Evolutionary conservation across 1,139 yeast species (phyloP).

Genomic region (Sugiyamaella sp.): DNA sequence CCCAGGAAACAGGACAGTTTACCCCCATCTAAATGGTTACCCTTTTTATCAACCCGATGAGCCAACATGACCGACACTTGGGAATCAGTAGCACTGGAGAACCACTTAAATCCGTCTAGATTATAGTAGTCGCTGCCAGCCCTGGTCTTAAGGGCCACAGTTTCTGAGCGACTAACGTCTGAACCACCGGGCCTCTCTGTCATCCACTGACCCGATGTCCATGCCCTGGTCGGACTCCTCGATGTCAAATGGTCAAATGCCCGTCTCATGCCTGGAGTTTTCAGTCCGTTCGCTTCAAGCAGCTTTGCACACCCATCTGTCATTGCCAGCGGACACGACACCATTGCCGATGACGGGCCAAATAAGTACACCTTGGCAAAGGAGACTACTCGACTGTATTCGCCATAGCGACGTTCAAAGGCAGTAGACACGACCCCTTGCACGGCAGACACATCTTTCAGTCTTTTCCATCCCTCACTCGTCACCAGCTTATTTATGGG

Average conservation of each 20-base stretch:
- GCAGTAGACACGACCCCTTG: conserved; percentile 39
- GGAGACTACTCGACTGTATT: conserved; percentile 34
- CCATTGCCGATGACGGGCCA: conserved; percentile 40
- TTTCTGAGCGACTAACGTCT: conserved; percentile 39
- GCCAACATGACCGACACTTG: conserved; percentile 39
- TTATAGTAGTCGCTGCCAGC: conserved; percentile 25
- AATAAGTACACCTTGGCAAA: conserved; percentile 37
- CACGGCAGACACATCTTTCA: conserved; percentile 35
- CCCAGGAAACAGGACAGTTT: conserved; percentile 39
- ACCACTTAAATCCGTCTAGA: conserved; percentile 41
- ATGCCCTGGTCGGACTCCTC: conserved; percentile 35
- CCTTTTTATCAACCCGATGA: conserved; percentile 24
- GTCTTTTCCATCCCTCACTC: conserved; percentile 39
- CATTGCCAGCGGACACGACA: conserved; percentile 42
- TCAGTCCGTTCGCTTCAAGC: conserved; percentile 32
- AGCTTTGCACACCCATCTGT: conserved; percentile 43
- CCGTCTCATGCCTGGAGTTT: conserved; percentile 20
- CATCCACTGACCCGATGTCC: conserved; percentile 45
- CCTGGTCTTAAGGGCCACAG: conserved; percentile 28
- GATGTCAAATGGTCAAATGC: conserved; percentile 34
- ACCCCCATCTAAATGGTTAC: conserved; percentile 24
- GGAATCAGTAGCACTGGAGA: conserved; percentile 42
- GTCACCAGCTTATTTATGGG: conserved; percentile 36
- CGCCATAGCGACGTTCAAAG: conserved; percentile 35
- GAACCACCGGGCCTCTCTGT: conserved; percentile 43